These are phyloP conservation scores for Penicillium salamii DNA, from an alignment of 495 filamentous ascomycete species.

Conservation along the genomic window DNA sequence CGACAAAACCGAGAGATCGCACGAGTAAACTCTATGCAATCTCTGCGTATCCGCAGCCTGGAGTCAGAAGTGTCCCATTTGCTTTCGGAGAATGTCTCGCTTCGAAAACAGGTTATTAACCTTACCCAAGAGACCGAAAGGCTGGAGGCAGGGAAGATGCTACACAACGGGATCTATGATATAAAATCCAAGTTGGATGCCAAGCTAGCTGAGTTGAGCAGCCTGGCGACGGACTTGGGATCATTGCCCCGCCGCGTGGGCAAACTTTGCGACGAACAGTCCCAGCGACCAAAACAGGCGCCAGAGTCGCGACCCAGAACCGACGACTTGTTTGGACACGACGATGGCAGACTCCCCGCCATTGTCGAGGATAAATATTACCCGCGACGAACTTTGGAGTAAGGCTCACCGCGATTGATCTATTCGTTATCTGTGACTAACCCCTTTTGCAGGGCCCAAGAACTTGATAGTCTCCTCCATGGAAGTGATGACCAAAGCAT, in stretches of 20 bases:
- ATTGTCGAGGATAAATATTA: conserved; percentile 82
- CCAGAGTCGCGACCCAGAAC: conserved; percentile 13
- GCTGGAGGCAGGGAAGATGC: conserved; percentile 36
- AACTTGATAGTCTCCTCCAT: conserved; percentile 43
- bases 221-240: conserved; percentile 62
- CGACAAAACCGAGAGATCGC: conserved; percentile 95
- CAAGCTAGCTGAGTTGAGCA: conserved; percentile 64
- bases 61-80: conserved; percentile 82
- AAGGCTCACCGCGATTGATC: conserved; percentile 20
- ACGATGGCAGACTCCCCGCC: conserved; percentile 69
- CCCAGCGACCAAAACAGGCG: conserved; percentile 16
- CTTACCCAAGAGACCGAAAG: conserved; percentile 66
- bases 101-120: conserved; percentile 74
- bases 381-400: conserved; percentile 74
- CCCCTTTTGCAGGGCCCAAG: conserved; percentile 31
- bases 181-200: conserved; percentile 68
- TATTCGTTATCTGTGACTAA: conserved; percentile 10
- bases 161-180: conserved; percentile 55
- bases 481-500: conserved; percentile 44
- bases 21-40: conserved; percentile 84
- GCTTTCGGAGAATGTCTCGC: conserved; percentile 80
- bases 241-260: conserved; percentile 38
- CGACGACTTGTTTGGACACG: conserved; percentile 18
- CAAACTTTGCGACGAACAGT: conserved; percentile 16
- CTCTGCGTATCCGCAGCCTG: conserved; percentile 79